Conservation (phyloP, 371 early-diverging fungal genomes). For the Apophysomyces trapeziformis region DNA sequence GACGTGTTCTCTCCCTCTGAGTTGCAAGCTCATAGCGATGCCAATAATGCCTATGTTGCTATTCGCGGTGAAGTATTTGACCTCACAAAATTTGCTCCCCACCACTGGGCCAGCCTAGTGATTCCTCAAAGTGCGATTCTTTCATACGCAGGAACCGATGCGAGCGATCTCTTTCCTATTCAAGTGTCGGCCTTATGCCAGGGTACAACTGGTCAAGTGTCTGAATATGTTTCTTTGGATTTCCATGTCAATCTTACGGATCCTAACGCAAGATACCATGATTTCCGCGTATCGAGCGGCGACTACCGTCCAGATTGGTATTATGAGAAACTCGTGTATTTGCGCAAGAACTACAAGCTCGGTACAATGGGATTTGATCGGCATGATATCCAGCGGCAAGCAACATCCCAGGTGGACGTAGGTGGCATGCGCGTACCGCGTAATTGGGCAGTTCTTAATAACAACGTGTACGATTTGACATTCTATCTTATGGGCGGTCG, state of each 20-base stretch:
- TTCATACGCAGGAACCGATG: conserved; percentile 63
- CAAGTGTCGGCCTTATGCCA: conserved; percentile 51
- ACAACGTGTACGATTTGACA: conserved; percentile 63
- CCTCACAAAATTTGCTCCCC: conserved; percentile 55
- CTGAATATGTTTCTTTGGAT: conserved; percentile 18
- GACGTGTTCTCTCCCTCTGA: conserved; percentile 63
- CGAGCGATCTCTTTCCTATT: conserved; percentile 64
- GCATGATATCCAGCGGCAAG: conserved; percentile 13
- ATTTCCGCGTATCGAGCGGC: conserved; percentile 13
- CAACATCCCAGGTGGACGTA: conserved; percentile 9
- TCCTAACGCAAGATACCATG: conserved; percentile 21
- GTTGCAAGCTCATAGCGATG: conserved; percentile 43
- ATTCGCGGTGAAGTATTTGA: conserved; percentile 70
- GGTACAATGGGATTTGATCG: conserved; percentile 18
- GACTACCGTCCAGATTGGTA: conserved; percentile 35
- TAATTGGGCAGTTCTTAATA: conserved; percentile 59
- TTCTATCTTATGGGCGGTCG: conserved; percentile 52
- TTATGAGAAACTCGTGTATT: conserved; percentile 27
- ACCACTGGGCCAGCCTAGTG: conserved; percentile 48
- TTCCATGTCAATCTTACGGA: conserved; percentile 24
- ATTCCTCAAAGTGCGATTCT: conserved; percentile 43
- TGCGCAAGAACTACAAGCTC: conserved; percentile 39
- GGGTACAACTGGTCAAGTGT: conserved; percentile 16
- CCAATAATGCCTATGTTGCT: conserved; percentile 45
- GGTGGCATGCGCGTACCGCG: conserved; percentile 23